phyloP scores from a whole-genome alignment of 2,329 filamentous ascomycete species.

The Lachnellula occidentalis region DNA sequence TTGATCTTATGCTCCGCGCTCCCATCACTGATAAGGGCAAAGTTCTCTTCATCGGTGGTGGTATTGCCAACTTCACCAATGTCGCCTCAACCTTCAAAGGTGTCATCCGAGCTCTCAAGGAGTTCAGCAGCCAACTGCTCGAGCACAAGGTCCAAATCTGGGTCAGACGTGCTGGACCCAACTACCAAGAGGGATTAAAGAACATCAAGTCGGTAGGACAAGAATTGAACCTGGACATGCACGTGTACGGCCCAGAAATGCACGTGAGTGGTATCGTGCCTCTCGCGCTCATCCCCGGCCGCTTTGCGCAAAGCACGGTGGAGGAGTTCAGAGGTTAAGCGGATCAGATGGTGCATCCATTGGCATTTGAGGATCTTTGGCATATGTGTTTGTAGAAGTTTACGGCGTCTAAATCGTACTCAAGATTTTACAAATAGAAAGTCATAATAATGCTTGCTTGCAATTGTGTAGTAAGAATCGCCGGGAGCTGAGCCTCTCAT shows the following conservation, averaged over 20 bases:
- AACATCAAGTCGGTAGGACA: constrained; percentile 97
- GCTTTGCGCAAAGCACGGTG: constrained; percentile 55
- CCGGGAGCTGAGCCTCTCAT: too few relatives aligned
- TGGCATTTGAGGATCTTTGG: constrained; percentile 16
- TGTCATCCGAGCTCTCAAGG: constrained; percentile 92
- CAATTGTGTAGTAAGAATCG: not conserved
- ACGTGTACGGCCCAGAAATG: constrained; percentile 77
- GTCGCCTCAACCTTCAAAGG: constrained; percentile 99
- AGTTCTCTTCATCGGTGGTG: constrained; percentile 98
- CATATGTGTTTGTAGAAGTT: constrained; percentile 19
- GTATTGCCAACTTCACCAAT: constrained; percentile 99
- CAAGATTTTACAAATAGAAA: constrained; percentile 28
- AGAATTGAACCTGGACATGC: constrained; percentile 93
- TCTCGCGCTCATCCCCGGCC: constrained; percentile 68
- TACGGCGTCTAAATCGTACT: constrained; percentile 24
- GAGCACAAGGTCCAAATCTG: constrained; percentile 99
- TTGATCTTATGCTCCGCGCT: constrained; percentile 95
- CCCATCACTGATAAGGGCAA: constrained; percentile 84
- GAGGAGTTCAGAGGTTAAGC: constrained; percentile 47
- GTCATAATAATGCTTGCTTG: constrained; percentile 23
- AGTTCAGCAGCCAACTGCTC: constrained; percentile 75
- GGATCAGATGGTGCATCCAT: constrained; percentile 12
- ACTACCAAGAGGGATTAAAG: constrained; percentile 99
- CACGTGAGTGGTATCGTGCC: constrained; percentile 95
- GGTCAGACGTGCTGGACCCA: constrained; percentile 85